A percentile compares a stretch with the other conserved stretches of the same genome.
phyloP scores from a whole-genome alignment of 192 early-diverging fungal genomes.

The Helicostylum pulchrum region DNA sequence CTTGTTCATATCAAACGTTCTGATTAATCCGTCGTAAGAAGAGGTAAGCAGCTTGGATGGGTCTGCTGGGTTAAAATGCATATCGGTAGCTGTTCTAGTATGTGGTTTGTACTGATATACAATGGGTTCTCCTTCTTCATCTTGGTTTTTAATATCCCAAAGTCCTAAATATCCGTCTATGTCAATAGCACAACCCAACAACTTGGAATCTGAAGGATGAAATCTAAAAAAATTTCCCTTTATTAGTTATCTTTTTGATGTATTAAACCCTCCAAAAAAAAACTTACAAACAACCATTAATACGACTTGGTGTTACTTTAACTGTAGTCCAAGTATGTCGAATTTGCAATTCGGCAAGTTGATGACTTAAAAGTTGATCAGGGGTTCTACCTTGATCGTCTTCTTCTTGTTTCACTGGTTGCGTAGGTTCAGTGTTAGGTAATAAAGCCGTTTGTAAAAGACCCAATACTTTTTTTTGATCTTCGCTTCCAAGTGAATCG shows the following conservation, averaged over 20 bases:
- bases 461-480: constrained; percentile 14
- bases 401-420: constrained; percentile 5
- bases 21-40: constrained; percentile 61
- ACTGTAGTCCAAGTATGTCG: constrained; percentile 46
- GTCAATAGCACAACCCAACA: constrained; percentile 51
- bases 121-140: constrained; percentile 42
- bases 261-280: not conserved
- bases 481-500: constrained; percentile 9
- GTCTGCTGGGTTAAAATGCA: constrained; percentile 47
- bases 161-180: constrained; percentile 51
- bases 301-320: constrained; percentile 47
- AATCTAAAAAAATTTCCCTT: constrained; percentile 37
- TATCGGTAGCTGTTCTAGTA: constrained; percentile 43
- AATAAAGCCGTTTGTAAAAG: constrained; percentile 7
- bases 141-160: constrained; percentile 55
- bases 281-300: constrained; percentile 38
- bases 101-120: constrained; percentile 54
- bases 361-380: constrained; percentile 16
- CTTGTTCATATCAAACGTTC: constrained; percentile 57
- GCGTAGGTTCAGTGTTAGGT: constrained; percentile 1
- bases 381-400: not conserved
- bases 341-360: constrained; percentile 33
- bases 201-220: constrained; percentile 51
- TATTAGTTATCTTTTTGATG: not conserved
- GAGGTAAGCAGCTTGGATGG: constrained; percentile 46